These are phyloP conservation scores for Dendrobium chrysotoxum DNA, from an alignment of 106 monocot genomes.

Conservation along the genomic window DNA sequence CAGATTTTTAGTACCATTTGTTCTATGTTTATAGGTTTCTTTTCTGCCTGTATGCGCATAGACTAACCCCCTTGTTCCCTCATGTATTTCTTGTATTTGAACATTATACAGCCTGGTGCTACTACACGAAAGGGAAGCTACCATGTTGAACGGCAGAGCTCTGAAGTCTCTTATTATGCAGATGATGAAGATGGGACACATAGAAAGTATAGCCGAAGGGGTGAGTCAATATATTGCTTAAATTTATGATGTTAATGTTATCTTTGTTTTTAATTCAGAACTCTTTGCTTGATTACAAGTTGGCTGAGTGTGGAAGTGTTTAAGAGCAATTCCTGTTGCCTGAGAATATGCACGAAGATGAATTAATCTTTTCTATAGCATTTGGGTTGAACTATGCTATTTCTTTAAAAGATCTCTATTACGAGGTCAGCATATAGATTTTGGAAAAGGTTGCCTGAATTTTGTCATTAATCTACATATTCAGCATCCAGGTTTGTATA, in stretches of 20 bases:
- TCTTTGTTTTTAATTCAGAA: not conserved
- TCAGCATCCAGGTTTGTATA: too few species aligned
- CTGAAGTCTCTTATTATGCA: conserved; percentile 82
- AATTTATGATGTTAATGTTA: not conserved
- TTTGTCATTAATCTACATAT: not conserved
- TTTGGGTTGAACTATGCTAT: not conserved
- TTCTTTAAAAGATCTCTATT: not conserved
- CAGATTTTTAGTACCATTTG: conserved; percentile 8
- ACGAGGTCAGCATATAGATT: too few species aligned
- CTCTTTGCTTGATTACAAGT: not conserved
- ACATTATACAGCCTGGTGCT: conserved; percentile 64
- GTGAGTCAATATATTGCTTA: conserved; percentile 31
- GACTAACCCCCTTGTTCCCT: not conserved
- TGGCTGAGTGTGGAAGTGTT: not conserved
- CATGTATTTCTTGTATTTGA: not conserved
- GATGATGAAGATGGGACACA: conserved; percentile 91
- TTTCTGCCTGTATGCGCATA: not conserved
- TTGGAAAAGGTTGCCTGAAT: too few species aligned
- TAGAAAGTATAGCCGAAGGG: conserved; percentile 83
- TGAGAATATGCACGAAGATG: not conserved
- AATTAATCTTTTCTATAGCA: not conserved
- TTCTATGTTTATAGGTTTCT: not conserved
- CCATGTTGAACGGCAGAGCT: conserved; percentile 63
- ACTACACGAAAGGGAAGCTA: conserved; percentile 74
- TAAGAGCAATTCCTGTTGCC: not conserved